phyloP scores from a whole-genome alignment of 1,284 basidiomycete species.

The Anthracocystis walkeri region DNA sequence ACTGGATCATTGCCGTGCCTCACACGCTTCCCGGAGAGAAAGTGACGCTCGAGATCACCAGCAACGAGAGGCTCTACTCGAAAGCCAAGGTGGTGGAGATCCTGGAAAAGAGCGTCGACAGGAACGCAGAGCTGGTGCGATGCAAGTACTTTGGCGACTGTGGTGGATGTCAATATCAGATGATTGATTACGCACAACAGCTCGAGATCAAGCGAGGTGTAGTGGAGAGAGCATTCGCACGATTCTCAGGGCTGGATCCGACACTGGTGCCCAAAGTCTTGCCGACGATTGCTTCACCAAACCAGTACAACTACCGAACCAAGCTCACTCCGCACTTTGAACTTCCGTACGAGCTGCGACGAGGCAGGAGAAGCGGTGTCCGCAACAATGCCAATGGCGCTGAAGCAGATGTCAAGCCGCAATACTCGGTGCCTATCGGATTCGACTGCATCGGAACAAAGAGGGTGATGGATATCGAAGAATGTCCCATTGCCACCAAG shows the following conservation, averaged over 20 bases:
- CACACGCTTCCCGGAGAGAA: constrained; percentile 61
- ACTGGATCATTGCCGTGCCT: constrained; percentile 65
- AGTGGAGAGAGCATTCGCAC: constrained; percentile 81
- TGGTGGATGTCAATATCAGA: constrained; percentile 68
- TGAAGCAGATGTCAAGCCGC: constrained; percentile 54
- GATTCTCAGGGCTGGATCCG: constrained; percentile 72
- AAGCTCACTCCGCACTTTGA: constrained; percentile 98
- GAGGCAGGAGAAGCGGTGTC: constrained; percentile 62
- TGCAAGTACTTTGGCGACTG: constrained; percentile 68
- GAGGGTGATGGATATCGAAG: constrained; percentile 91
- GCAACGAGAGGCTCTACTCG: constrained; percentile 60
- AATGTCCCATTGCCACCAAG: constrained; percentile 90
- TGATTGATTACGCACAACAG: constrained; percentile 85
- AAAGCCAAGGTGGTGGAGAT: constrained; percentile 57
- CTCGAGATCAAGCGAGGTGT: constrained; percentile 87
- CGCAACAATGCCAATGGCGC: constrained; percentile 65
- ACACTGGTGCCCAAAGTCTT: constrained; percentile 77
- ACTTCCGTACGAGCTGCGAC: constrained; percentile 74
- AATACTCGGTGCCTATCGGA: constrained; percentile 83
- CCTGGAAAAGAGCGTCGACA: constrained; percentile 27
- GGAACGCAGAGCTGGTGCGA: constrained; percentile 52
- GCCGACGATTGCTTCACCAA: constrained; percentile 84
- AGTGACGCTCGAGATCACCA: constrained; percentile 52
- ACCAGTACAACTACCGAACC: constrained; percentile 91
- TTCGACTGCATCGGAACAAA: constrained; percentile 85